Evolutionary conservation across 768 basidiomycete species (phyloP).

Genomic region (Lactifluus hygrophoroides): DNA sequence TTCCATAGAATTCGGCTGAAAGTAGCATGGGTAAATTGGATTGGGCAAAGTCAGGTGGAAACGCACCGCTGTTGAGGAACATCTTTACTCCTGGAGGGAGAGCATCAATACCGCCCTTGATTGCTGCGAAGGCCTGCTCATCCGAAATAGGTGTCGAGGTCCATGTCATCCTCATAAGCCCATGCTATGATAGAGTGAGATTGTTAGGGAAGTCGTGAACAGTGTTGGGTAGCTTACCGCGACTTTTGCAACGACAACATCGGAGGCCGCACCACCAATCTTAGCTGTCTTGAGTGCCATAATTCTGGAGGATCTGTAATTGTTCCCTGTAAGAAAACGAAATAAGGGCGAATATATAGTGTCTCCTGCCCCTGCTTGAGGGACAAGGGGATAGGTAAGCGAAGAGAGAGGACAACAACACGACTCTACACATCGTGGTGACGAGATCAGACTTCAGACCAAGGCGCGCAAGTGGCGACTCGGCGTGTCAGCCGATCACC

Average conservation of each 20-base stretch:
- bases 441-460: too few species aligned
- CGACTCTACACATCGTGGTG: too few species aligned
- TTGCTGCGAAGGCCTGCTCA: slow-evolving; percentile 52
- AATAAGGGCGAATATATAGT: too few species aligned
- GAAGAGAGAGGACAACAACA: too few species aligned
- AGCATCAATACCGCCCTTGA: slow-evolving; percentile 42
- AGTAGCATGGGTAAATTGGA: not conserved
- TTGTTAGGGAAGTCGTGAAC: not conserved
- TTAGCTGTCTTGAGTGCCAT: slow-evolving; percentile 29
- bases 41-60: not conserved
- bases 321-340: too few species aligned
- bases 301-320: not conserved
- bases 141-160: slow-evolving; percentile 39
- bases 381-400: too few species aligned
- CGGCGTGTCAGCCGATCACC: too few species aligned
- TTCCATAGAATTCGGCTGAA: slow-evolving; percentile 50
- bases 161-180: slow-evolving; percentile 56
- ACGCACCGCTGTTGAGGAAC: slow-evolving; percentile 42
- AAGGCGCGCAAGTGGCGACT: too few species aligned
- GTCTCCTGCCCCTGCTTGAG: too few species aligned
- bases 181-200: slow-evolving; percentile 29
- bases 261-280: slow-evolving; percentile 34
- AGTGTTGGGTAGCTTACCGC: slow-evolving; percentile 27
- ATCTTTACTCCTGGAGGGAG: slow-evolving; percentile 39
- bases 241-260: slow-evolving; percentile 32